These are phyloP conservation scores for Trichoderma koningii DNA, from an alignment of 2,329 filamentous ascomycete species.

Conservation along the genomic window DNA sequence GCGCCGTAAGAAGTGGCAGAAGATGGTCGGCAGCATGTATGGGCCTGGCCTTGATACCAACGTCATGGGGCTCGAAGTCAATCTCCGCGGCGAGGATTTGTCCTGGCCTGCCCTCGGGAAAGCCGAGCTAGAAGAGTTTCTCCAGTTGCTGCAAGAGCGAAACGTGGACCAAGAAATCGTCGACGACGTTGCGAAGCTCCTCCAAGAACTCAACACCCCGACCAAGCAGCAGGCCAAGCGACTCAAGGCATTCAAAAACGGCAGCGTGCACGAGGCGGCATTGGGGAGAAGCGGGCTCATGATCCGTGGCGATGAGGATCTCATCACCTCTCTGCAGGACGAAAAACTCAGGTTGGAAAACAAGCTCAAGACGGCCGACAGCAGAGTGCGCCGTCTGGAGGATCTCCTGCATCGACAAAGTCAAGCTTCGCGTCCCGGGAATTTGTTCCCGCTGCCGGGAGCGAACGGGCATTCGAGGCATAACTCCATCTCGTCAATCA, in stretches of 20 bases:
- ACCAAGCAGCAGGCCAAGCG: constrained; percentile 85
- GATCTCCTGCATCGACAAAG: constrained; percentile 86
- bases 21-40: constrained; percentile 75
- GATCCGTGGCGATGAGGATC: constrained; percentile 83
- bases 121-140: constrained; percentile 74
- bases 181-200: constrained; percentile 71
- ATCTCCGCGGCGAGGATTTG: constrained; percentile 74
- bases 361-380: constrained; percentile 79
- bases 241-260: constrained; percentile 93
- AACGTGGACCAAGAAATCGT: constrained; percentile 67
- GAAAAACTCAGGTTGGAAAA: constrained; percentile 76
- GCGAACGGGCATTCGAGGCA: constrained; percentile 50
- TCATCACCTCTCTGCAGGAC: constrained; percentile 73
- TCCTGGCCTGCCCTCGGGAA: constrained; percentile 78
- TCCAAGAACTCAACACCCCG: constrained; percentile 77
- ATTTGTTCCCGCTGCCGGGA: constrained; percentile 55
- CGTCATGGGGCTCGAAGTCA: constrained; percentile 80
- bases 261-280: constrained; percentile 87
- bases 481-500: constrained; percentile 53
- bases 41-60: constrained; percentile 68
- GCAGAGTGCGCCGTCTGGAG: constrained; percentile 85
- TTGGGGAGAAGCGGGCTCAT: constrained; percentile 85
- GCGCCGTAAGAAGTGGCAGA: constrained; percentile 86
- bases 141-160: constrained; percentile 65
- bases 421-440: constrained; percentile 58